A percentile compares a stretch with the other conserved stretches of the same genome.
These are phyloP conservation scores for Gracilaria vermiculophylla DNA, from an alignment of 23 red algal genomes.

Conservation along the genomic window DNA sequence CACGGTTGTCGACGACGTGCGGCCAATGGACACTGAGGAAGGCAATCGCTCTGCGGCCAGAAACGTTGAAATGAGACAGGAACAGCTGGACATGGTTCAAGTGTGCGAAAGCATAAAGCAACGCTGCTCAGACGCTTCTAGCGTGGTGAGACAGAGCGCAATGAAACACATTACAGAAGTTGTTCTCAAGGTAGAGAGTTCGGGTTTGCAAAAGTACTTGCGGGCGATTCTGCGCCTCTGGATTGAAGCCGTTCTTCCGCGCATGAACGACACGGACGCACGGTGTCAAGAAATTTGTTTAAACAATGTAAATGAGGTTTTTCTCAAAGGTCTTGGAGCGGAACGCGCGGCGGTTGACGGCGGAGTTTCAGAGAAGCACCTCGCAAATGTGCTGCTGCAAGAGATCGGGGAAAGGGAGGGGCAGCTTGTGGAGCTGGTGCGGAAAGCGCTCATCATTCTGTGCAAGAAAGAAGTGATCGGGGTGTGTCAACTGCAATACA, in stretches of 20 bases:
- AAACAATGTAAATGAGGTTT: neutral
- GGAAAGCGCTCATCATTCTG: neutral
- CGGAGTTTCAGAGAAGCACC: neutral
- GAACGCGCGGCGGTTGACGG: neutral
- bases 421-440: neutral
- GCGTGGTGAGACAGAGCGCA: neutral
- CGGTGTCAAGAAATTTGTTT: conserved; percentile 39
- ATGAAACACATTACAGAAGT: neutral
- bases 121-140: conserved; percentile 26
- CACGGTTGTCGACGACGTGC: neutral
- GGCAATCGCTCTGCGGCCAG: neutral
- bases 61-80: neutral
- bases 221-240: conserved; percentile 3
- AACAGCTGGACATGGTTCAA: neutral
- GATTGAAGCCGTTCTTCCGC: conserved; percentile 19
- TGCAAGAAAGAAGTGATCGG: neutral
- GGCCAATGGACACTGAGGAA: neutral
- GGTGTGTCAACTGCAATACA: neutral
- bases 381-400: neutral
- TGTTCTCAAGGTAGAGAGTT: neutral
- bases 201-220: neutral
- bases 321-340: neutral
- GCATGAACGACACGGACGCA: conserved; percentile 32
- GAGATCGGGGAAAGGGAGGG: neutral
- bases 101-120: neutral